These are phyloP conservation scores for Hemileia vastatrix DNA, from an alignment of 1,284 basidiomycete genomes.

Conservation along the genomic window DNA sequence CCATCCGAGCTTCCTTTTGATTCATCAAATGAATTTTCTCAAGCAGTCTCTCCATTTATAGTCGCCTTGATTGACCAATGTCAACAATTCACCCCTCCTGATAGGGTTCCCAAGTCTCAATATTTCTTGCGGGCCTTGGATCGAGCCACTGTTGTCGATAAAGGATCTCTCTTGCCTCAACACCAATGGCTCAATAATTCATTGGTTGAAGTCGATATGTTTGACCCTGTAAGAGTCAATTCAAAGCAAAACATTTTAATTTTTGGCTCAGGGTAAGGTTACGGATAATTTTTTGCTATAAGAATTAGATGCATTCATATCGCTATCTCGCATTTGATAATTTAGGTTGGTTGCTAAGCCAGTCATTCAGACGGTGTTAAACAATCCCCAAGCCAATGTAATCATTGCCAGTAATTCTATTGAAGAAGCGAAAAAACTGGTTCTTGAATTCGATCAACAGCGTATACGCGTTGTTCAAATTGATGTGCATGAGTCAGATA, in stretches of 20 bases:
- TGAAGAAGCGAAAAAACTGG: slow-evolving; percentile 60
- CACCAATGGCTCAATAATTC: slow-evolving; percentile 55
- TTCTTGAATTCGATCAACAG: slow-evolving; percentile 51
- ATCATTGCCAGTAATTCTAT: slow-evolving; percentile 37
- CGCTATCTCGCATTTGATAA: neutral
- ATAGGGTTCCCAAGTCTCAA: slow-evolving; percentile 33
- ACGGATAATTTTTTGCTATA: neutral
- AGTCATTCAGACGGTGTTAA: slow-evolving; percentile 62
- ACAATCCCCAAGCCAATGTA: slow-evolving; percentile 36
- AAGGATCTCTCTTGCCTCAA: slow-evolving; percentile 52
- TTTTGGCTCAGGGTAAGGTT: slow-evolving; percentile 17
- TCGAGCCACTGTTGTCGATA: slow-evolving; percentile 60
- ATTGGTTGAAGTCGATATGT: slow-evolving; percentile 50
- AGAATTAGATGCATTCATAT: neutral
- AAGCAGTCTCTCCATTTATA: slow-evolving; percentile 60
- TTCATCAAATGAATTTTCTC: slow-evolving; percentile 65
- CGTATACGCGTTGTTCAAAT: slow-evolving; percentile 57
- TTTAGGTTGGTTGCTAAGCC: slow-evolving; percentile 78
- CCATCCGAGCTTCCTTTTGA: slow-evolving; percentile 71
- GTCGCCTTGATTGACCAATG: slow-evolving; percentile 51
- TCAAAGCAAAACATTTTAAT: slow-evolving; percentile 10
- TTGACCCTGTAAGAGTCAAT: neutral
- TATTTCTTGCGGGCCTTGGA: slow-evolving; percentile 50
- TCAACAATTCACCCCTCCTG: slow-evolving; percentile 24
- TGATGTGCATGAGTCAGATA: slow-evolving; percentile 55